phyloP scores from a whole-genome alignment of 495 filamentous ascomycete species.

The Mytilinidion resinicola region DNA sequence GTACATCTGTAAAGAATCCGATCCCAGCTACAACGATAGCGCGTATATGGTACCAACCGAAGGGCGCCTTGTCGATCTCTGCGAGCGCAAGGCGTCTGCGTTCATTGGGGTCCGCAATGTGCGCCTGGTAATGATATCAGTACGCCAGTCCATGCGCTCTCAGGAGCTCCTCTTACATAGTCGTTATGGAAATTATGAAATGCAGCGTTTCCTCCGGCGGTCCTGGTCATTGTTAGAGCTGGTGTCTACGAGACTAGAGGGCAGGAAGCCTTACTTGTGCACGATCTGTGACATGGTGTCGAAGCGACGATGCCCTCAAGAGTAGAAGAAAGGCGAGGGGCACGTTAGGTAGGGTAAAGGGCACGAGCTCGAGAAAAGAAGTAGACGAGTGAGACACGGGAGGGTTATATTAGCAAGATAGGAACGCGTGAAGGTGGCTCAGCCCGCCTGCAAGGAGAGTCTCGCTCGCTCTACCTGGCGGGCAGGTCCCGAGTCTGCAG shows the following conservation, averaged over 20 bases:
- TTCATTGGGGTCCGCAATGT: slow-evolving; percentile 67
- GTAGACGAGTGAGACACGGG: not conserved
- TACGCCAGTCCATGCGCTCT: not conserved
- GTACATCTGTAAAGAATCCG: slow-evolving; percentile 73
- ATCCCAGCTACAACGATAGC: slow-evolving; percentile 74
- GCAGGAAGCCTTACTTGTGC: not conserved
- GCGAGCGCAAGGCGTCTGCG: slow-evolving; percentile 67
- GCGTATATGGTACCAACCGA: slow-evolving; percentile 73
- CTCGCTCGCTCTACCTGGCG: no score
- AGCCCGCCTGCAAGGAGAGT: not conserved
- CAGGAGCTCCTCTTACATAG: slow-evolving; percentile 26
- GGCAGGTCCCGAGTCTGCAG: no score
- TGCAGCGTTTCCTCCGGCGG: slow-evolving; percentile 56
- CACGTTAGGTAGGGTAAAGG: not conserved
- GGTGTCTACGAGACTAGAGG: not conserved
- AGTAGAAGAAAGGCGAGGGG: not conserved
- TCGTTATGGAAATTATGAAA: slow-evolving; percentile 62
- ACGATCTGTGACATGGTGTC: not conserved
- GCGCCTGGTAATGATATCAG: slow-evolving; percentile 32
- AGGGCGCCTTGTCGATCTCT: slow-evolving; percentile 72
- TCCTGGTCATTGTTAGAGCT: slow-evolving; percentile 22
- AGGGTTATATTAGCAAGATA: not conserved
- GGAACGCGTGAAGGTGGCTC: not conserved
- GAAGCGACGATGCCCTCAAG: not conserved
- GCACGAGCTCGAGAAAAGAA: not conserved